Evolutionary conservation across 2,329 filamentous ascomycete genomes (phyloP).

Genomic region (Epichloe glyceriae): DNA sequence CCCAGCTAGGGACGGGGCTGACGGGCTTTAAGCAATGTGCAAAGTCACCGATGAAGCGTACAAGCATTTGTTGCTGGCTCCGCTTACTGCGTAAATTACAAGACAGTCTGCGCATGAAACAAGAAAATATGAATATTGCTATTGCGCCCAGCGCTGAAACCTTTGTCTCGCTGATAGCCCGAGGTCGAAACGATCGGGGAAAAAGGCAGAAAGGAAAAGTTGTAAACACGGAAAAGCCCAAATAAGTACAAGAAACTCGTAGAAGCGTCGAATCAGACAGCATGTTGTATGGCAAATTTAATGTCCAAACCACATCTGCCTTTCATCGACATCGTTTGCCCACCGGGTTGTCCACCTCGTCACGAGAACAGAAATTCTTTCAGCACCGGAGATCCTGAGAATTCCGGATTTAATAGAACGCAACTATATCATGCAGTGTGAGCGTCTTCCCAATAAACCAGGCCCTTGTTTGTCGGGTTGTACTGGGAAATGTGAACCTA

Average conservation of each 20-base stretch:
- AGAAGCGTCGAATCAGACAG: not conserved
- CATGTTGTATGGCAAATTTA: not conserved
- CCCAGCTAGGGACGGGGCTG: no score
- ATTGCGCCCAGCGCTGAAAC: not conserved
- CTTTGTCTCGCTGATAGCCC: not conserved
- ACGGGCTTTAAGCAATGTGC: no score
- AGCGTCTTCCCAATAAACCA: conserved; percentile 1
- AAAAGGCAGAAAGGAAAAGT: not conserved
- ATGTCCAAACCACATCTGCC: not conserved
- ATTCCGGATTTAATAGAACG: conserved; percentile 12
- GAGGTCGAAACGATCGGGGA: not conserved
- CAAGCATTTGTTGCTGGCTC: no score
- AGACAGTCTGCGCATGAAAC: not conserved
- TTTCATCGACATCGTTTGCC: not conserved
- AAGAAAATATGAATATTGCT: not conserved
- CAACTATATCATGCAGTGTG: conserved; percentile 8
- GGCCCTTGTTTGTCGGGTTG: not conserved
- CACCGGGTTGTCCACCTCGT: not conserved
- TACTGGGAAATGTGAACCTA: conserved; percentile 29
- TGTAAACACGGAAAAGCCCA: not conserved
- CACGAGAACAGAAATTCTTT: conserved; percentile 13
- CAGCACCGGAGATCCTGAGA: conserved; percentile 13
- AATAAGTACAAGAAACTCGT: not conserved
- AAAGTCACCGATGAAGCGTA: no score
- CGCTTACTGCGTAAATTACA: no score